Percentiles rank a stretch among this genome's conserved stretches.
Evolutionary conservation across 2,329 filamentous ascomycete genomes (phyloP).

Genomic region (Kalmusia sp.): DNA sequence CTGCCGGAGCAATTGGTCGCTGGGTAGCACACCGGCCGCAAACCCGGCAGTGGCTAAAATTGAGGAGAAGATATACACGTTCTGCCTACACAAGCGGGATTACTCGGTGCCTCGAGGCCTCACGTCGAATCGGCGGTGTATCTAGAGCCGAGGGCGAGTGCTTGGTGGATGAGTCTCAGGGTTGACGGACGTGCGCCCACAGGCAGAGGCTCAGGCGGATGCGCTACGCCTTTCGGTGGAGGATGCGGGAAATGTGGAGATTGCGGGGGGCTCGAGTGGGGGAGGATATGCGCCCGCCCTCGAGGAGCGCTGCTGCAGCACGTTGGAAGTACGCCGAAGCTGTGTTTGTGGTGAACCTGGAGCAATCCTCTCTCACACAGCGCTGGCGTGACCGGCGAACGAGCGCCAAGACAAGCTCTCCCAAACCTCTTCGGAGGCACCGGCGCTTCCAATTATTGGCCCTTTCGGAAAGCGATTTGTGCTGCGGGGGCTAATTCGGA

Average conservation of each 20-base stretch:
- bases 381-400: neutral
- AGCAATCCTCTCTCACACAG: neutral
- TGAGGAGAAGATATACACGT: too few species aligned
- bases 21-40: too few species aligned
- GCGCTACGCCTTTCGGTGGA: neutral
- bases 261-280: neutral
- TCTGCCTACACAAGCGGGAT: too few species aligned
- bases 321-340: neutral
- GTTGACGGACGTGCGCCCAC: neutral
- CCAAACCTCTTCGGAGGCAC: neutral
- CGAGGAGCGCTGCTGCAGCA: neutral
- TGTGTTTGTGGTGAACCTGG: neutral
- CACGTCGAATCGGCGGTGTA: too few species aligned
- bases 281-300: neutral
- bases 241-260: neutral
- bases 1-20: too few species aligned
- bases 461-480: neutral
- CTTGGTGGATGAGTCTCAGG: neutral
- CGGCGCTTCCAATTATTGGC: neutral
- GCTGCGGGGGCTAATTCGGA: neutral
- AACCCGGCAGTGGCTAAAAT: too few species aligned
- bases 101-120: too few species aligned
- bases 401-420: neutral
- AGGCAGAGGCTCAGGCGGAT: neutral
- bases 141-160: too few species aligned